Evolutionary conservation across 208 protist species (phyloP).

Genomic region (Trypanosoma platydactyli): DNA sequence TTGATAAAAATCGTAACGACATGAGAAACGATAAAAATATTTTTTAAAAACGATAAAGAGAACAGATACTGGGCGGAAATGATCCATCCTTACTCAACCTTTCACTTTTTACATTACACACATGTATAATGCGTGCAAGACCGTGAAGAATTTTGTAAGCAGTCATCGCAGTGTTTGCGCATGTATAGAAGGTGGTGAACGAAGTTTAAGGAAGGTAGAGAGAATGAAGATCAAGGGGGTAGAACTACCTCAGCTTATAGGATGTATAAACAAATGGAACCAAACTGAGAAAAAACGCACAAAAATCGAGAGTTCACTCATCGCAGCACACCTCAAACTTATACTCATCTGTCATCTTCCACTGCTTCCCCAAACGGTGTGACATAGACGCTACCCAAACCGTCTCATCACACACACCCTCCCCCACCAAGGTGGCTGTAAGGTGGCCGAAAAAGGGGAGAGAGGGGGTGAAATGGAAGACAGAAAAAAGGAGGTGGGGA

Average conservation of each 20-base stretch:
- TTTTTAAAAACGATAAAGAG: too few species aligned
- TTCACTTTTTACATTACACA: too few species aligned
- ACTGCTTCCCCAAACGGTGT: conserved; percentile 3
- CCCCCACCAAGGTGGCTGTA: conserved; percentile 28
- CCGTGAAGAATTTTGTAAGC: neutral
- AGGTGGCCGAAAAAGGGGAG: conserved; percentile 24
- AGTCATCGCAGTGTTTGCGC: neutral
- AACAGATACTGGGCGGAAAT: too few species aligned
- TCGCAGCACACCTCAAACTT: neutral
- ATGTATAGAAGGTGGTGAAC: neutral
- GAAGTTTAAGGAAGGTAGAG: neutral
- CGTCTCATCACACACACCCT: neutral
- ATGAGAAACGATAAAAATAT: too few species aligned
- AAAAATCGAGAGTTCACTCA: neutral
- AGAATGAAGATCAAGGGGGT: neutral
- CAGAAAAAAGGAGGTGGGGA: neutral
- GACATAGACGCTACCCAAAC: neutral
- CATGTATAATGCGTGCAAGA: too few species aligned
- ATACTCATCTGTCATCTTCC: conserved; percentile 17
- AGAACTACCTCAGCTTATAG: conserved; percentile 12
- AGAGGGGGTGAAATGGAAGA: neutral
- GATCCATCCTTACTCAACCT: too few species aligned
- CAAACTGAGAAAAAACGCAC: neutral
- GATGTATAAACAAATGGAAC: neutral
- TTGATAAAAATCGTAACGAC: too few species aligned